Base-by-base conservation (phyloP, 176 grass and related monocot species). In the Ampelocalamus luodianensis region DNA sequence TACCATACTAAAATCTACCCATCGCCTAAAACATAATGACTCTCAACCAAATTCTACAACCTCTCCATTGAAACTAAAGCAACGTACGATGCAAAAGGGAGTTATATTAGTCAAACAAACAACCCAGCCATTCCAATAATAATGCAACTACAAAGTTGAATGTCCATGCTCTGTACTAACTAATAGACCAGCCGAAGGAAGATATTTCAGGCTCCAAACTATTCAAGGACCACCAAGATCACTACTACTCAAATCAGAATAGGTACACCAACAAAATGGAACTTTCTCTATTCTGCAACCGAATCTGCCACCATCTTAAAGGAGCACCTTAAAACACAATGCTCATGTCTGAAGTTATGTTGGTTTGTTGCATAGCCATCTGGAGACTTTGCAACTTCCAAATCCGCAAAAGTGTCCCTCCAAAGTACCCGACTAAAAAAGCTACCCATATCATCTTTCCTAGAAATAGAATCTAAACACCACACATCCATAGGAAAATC, bases 281-380 rank as follows among this genome's bases (percentile, higher is more conserved):
- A 53, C 17, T 42, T 62, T 54, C 51, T 80, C 60, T 60, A 85
- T 39, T 61, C n/a, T 44, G 69, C 39, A 89, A 60, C 32, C 42
- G 16, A 44, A 75, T 77, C 5, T 2, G 29, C 13, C 5, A 85
- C 27, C 51, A 76, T 27, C 68, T 54, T 24, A 48, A n/a, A 48
- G 54, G 8, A 56, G 54, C 3, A 56, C 6, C 54, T 56, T n/a
- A 54, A 76, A 68, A 74, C 82, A 68, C 3, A 62, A 72, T 79
- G 44, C 16, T 76, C 71, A 20, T 16, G 27, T 9, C 16, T 48
- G 27, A 80, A 61, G 40, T 8, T 71, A 60, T 20, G 15, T 51
- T 64, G 5, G 11, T 46, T 18, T 24, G 17, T 66, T 75, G 59
- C 44, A 67, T 56, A 73, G 7, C 24, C 18, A 46, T 81, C 2